phyloP scores from a whole-genome alignment of 257 asterid species.

The Perilla frutescens region DNA sequence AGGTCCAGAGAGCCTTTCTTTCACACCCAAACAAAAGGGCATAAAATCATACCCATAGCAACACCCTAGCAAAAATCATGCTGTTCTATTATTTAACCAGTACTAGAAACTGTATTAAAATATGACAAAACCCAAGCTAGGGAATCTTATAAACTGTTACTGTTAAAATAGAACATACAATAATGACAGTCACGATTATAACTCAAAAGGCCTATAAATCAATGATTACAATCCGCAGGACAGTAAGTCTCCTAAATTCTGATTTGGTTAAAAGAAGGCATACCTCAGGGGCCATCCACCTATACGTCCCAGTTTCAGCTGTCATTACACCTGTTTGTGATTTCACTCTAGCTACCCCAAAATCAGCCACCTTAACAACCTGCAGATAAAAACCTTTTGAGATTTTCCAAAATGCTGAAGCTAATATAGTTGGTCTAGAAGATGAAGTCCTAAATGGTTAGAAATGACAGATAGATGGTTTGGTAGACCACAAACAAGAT shows the following conservation, averaged over 20 bases:
- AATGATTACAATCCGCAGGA: not conserved
- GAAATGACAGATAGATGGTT: constrained; percentile 21
- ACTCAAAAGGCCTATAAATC: not conserved
- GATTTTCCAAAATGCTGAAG: constrained; percentile 32
- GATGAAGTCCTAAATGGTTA: constrained; percentile 19
- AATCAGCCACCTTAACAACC: constrained; percentile 99
- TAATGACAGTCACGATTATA: not conserved
- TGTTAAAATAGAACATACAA: not conserved
- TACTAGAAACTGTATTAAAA: not conserved
- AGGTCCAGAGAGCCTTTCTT: constrained; percentile 11
- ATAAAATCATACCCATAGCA: not conserved
- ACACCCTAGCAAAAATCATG: not conserved
- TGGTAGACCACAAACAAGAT: not conserved
- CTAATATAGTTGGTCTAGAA: constrained; percentile 28
- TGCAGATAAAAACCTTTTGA: constrained; percentile 40
- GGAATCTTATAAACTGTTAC: constrained; percentile 1
- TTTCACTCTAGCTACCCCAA: constrained; percentile 98
- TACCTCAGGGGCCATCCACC: constrained; percentile 99
- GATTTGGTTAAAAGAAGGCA: constrained; percentile 30
- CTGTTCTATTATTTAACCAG: not conserved
- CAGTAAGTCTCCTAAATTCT: not conserved
- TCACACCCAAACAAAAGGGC: not conserved
- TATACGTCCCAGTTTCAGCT: constrained; percentile 97
- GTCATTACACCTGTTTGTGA: constrained; percentile 98
- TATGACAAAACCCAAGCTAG: constrained; percentile 13